Base-by-base conservation (phyloP, 2,329 filamentous ascomycete genomes). In the Ascochyta clinopodiicola region DNA sequence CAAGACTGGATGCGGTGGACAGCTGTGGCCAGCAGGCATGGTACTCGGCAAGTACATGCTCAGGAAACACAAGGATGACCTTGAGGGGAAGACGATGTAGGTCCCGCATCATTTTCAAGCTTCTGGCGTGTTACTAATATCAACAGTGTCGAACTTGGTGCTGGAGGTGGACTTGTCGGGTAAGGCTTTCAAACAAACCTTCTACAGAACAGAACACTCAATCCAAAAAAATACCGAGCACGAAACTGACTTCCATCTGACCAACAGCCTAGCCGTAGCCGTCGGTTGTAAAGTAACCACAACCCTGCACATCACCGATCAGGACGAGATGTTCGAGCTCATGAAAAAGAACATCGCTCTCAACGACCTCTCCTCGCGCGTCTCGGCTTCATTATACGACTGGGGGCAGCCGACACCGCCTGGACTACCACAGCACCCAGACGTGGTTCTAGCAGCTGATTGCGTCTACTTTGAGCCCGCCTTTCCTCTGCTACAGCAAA, bases 401-500 rank as follows among this genome's bases (percentile, higher is more conserved):
- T 97, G 94, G 94, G 83, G 82, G 17, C 69, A 77, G 29, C 68
- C 79, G 15, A 69, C 73, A 29, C 72, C 78, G 57, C 50, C 75
- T 54, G 48, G 65, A 51, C 59, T 80, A 45, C 76, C 81, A 50
- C 80, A 81, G 64, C 84, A 84, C 59, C 91, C 92, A 17, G 87
- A 93, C 67, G 81, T 96, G 51, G 87, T 99, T 51, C 83, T 98
- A n/a, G 95, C 95, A 3, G 94, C 93, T 36, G 95, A 98, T 75
- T 98, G 94, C 77, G 92, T 96, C 44, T 99, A 98, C 80, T 96
- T 96, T 75, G 95, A 98, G 76, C 92, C 94, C 2, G 91, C 95
- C 1, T 98, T 98, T 71, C 93, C 94, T 27, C 81, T 97, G 31
- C 83, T 99, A 42, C 84, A 95, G 70, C 79, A 86, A 60, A 98